Evolutionary conservation across 495 filamentous ascomycete genomes (phyloP).

Genomic region (Chaetomium fimeti): DNA sequence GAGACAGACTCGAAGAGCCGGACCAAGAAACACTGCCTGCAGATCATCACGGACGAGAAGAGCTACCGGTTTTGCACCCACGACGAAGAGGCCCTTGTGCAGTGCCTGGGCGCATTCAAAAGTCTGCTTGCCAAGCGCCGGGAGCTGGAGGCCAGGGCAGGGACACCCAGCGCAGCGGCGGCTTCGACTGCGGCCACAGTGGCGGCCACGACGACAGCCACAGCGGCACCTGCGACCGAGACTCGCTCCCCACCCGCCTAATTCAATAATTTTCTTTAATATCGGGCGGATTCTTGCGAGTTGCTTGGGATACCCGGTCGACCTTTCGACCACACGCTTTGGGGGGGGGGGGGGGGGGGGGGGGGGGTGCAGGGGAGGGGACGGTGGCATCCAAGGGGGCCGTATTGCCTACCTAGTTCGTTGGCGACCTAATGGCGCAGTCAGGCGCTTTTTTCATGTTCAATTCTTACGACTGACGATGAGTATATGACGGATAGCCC

Average conservation of each 20-base stretch:
- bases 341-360: neutral
- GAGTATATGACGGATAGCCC: conserved; percentile 13
- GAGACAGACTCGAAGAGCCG: conserved; percentile 85
- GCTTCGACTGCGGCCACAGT: conserved; percentile 16
- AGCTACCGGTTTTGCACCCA: conserved; percentile 81
- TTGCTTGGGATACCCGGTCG: conserved; percentile 1
- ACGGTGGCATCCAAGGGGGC: neutral
- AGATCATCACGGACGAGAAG: conserved; percentile 93
- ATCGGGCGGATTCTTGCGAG: neutral
- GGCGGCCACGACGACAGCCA: neutral
- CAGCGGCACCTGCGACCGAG: neutral
- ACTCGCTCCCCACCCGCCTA: neutral
- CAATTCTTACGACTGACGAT: conserved; percentile 20
- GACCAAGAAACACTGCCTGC: conserved; percentile 82
- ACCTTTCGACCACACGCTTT: neutral
- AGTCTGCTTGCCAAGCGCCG: conserved; percentile 75
- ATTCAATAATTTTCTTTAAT: neutral
- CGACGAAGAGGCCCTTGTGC: conserved; percentile 78
- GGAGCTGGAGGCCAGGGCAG: conserved; percentile 47
- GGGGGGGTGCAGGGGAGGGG: neutral
- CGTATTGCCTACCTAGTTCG: neutral
- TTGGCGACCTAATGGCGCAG: neutral
- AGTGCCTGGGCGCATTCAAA: conserved; percentile 86
- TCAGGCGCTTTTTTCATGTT: conserved; percentile 1
- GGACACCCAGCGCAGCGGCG: conserved; percentile 16